Evolutionary conservation across 352 stramenopile species (phyloP), one percentile per base, ranked within the genome.

Genomic region (Globisporangium nodosum): DNA sequence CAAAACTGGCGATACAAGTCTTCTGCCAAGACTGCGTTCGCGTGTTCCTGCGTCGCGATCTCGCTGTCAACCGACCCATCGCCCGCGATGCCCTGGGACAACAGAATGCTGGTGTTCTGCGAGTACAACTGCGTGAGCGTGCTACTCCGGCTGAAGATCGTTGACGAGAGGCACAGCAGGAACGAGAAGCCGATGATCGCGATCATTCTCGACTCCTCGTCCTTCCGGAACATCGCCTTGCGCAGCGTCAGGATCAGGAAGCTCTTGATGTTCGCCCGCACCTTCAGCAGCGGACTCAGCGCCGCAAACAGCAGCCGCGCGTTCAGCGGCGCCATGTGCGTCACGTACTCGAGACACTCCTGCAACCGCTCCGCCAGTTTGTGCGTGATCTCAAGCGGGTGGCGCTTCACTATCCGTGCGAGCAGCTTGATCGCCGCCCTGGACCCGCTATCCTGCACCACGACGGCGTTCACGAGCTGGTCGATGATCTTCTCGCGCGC

Each of bases 201-300:
- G 27, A 85, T 76, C 50, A 76, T 81, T 16, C 77, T 61, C 15
- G 70, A 80, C 27, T 54, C 45, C 64, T 74, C 68, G 47, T 85
- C 77, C 57, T 82, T 81, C 0, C 74, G 71, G 58, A 85, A 84
- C 74, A 87, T 82, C 3, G 74, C 71, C 53, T 87, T 87, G 20
- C 77, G 73, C 27, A 87, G 63, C 48, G 74, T 81, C 45, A 85
- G 50, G 40, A 87, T 66, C 1, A 85, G 58, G 45, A 76, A 80
- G 21, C 61, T 73, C 54, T 84, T 80, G 35, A 87, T 60, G 21
- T 58, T 60, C 21, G 68, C 61, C 5, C 78, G 70, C 3, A 64
- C 61, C 40, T 71, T 69, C 0, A 85, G 52, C 57, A 85, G 31
- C 40, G 73, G 66, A 3, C 64, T 69, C 24, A 87, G 45, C 5